Evolutionary conservation across 2,329 filamentous ascomycete genomes (phyloP), one percentile per base, ranked within the genome.

Genomic region (Furcasterigmium sp.): DNA sequence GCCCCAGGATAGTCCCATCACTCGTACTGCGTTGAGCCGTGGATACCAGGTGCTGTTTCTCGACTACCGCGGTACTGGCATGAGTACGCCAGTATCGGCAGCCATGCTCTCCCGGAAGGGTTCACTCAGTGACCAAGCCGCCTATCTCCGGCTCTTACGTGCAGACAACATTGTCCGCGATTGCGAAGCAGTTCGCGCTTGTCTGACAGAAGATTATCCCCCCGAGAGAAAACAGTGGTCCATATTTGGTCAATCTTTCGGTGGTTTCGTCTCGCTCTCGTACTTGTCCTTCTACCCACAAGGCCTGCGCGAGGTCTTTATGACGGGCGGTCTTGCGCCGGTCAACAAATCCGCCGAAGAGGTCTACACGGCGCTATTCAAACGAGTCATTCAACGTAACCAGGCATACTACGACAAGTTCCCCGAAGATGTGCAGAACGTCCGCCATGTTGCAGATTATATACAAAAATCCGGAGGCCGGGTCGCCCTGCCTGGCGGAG

Each of bases 141-240:
- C 82, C 42, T 95, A 95, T 55, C 74, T 97, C 50, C 86, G 85
- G 59, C 72, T 82, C 30, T 95, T 95, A 70, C 80, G 91, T 34
- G 90, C 91, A 26, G 91, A 96, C 63, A 93, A 78, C 57, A 94
- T 95, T 41, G 90, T 97, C 32, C 81, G 80, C 37, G 91, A 97
- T 57, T 87, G 85, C 50, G 91, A 97, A 60, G 89, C 91, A 5
- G 80, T 97, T 25, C 80, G 91, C 5, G 77, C 82, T 54, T 84
- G 76, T 30, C 70, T 97, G 42, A 93, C 86, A 0, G 68, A 72
- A 5, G 79, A 82, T 41, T 86, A 82, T 54, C 81, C 85, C 0
- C 69, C 76, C 18, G 78, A 84, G 38, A 82, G 85, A 58, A 78
- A 82, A 60, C 82, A 84, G 59, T 96, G 91, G 91, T 85, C 82